phyloP scores from a whole-genome alignment of 768 basidiomycete species.

The Gyrodon lividus region DNA sequence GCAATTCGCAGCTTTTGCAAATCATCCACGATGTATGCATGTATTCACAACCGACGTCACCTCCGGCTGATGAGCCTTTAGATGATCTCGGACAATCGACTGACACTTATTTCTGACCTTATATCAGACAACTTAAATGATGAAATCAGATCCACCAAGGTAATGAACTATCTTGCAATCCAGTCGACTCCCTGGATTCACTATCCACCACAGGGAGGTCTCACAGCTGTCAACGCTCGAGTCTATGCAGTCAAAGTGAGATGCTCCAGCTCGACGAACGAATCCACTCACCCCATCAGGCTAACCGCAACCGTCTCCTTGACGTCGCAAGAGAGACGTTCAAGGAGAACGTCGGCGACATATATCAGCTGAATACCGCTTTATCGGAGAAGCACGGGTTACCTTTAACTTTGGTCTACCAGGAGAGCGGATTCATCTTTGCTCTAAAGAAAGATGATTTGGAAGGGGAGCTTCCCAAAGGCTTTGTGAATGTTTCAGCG shows the following conservation, averaged over 20 bases:
- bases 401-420: slow-evolving; percentile 65
- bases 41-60: background rate
- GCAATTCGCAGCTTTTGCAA: slow-evolving; percentile 56
- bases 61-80: slow-evolving; percentile 21
- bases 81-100: slow-evolving; percentile 76
- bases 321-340: slow-evolving; percentile 95
- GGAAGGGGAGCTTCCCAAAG: slow-evolving; percentile 57
- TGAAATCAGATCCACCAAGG: slow-evolving; percentile 60
- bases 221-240: slow-evolving; percentile 71
- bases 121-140: slow-evolving; percentile 73
- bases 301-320: slow-evolving; percentile 77
- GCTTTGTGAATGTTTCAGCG: slow-evolving; percentile 65
- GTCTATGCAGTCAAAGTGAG: slow-evolving; percentile 85
- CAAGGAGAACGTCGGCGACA: slow-evolving; percentile 90
- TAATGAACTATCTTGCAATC: slow-evolving; percentile 21
- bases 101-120: slow-evolving; percentile 58
- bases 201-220: slow-evolving; percentile 50
- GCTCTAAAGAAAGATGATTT: slow-evolving; percentile 58
- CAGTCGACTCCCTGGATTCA: background rate
- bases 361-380: slow-evolving; percentile 61
- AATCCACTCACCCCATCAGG: slow-evolving; percentile 35
- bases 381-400: slow-evolving; percentile 64
- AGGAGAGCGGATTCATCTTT: slow-evolving; percentile 74
- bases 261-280: background rate
- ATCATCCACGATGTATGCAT: slow-evolving; percentile 57